phyloP scores from a whole-genome alignment of 2,329 filamentous ascomycete genomes.

The Pseudovirgaria hyperparasitica region DNA sequence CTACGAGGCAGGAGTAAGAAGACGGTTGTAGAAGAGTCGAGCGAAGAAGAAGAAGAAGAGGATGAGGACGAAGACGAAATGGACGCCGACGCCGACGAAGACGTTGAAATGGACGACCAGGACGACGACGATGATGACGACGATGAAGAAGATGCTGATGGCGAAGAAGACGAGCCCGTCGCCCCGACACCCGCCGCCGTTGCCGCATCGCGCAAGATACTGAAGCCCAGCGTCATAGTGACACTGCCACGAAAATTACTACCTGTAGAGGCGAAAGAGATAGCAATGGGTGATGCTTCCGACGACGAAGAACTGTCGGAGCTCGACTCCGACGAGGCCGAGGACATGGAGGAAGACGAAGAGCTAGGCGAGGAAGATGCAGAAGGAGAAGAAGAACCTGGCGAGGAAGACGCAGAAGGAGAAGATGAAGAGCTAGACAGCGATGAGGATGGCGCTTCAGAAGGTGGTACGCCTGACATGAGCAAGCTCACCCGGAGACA shows the following conservation, averaged over 20 bases:
- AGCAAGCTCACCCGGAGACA: conserved; percentile 58
- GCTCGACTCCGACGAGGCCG: conserved; percentile 26
- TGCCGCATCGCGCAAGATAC: too few species aligned
- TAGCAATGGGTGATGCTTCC: conserved; percentile 33
- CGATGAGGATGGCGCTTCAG: conserved; percentile 40
- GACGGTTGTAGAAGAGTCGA: conserved; percentile 22
- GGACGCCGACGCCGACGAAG: conserved; percentile 19
- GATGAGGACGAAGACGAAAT: conserved; percentile 26
- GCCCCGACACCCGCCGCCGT: not conserved
- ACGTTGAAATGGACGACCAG: conserved; percentile 12
- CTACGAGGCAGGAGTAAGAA: too few species aligned
- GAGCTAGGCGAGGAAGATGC: conserved; percentile 28
- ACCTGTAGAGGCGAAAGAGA: conserved; percentile 37
- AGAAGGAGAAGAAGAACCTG: conserved; percentile 21
- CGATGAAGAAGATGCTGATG: conserved; percentile 8
- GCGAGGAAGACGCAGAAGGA: conserved; percentile 26
- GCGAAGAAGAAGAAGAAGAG: conserved; percentile 23
- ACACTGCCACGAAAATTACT: conserved; percentile 20
- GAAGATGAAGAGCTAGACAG: conserved; percentile 32
- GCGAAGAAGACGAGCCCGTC: conserved; percentile 8
- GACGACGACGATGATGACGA: conserved; percentile 9
- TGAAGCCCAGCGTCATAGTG: conserved; percentile 24
- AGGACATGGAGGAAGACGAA: conserved; percentile 32
- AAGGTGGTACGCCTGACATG: conserved; percentile 48
- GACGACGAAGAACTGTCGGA: conserved; percentile 30